These are phyloP conservation scores for Penicillium chermesinum DNA, from an alignment of 495 filamentous ascomycete species.

Conservation along the genomic window DNA sequence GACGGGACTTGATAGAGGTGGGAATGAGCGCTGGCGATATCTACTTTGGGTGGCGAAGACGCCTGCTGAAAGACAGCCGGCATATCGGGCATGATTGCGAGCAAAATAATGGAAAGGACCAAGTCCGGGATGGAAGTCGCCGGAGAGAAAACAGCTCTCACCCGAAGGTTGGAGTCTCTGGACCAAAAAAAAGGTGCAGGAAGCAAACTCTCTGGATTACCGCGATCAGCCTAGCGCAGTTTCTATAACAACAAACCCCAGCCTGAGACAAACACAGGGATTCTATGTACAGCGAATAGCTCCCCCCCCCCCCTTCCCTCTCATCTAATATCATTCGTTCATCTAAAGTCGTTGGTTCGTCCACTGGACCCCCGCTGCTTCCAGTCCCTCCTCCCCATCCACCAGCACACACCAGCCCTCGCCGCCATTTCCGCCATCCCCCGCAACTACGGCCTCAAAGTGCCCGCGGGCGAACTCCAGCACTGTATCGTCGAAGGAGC, in stretches of 20 bases:
- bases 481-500: slow-evolving; percentile 72
- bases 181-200: slow-evolving; percentile 6
- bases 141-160: not conserved
- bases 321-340: slow-evolving; percentile 2
- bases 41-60: slow-evolving; percentile 47
- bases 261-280: not conserved
- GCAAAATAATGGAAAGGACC: slow-evolving; percentile 1
- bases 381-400: slow-evolving; percentile 71
- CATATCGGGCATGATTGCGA: slow-evolving; percentile 33
- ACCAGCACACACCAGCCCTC: slow-evolving; percentile 93
- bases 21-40: slow-evolving; percentile 49
- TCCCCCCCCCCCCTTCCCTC: not conserved
- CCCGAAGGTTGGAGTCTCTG: not conserved
- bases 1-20: slow-evolving; percentile 65
- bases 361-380: slow-evolving; percentile 53
- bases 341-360: slow-evolving; percentile 35
- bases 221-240: not conserved
- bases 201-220: not conserved
- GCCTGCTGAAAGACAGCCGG: slow-evolving; percentile 48
- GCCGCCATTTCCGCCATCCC: slow-evolving; percentile 56
- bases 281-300: not conserved
- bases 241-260: slow-evolving; percentile 1
- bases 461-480: slow-evolving; percentile 59
- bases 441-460: slow-evolving; percentile 68
- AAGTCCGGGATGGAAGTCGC: slow-evolving; percentile 4